Conservation (phyloP, 768 basidiomycete genomes). For the Phaeotremella fagi region DNA sequence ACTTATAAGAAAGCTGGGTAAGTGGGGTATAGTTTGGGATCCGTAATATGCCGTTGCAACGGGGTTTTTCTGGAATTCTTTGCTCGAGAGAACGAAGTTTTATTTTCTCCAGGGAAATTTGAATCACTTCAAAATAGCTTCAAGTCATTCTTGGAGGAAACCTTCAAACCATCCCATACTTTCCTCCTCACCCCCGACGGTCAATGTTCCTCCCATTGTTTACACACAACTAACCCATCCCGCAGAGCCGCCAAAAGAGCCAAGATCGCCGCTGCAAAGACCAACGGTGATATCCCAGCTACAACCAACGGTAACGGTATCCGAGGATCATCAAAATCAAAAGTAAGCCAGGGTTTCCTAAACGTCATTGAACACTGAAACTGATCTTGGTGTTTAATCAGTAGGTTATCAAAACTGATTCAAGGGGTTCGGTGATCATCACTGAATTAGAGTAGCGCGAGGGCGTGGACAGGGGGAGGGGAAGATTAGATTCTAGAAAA, state of each 20-base stretch:
- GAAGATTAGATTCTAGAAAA: too few relatives aligned
- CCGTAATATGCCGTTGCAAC: conserved; percentile 2
- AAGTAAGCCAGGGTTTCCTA: conserved; percentile 25
- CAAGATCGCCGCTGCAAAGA: conserved; percentile 23
- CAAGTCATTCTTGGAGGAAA: too few relatives aligned
- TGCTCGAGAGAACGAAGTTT: too few relatives aligned
- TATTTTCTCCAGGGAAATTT: too few relatives aligned
- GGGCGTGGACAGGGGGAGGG: too few relatives aligned
- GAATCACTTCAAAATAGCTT: too few relatives aligned
- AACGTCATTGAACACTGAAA: neutral
- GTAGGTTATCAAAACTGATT: conserved; percentile 31
- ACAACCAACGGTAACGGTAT: conserved; percentile 26
- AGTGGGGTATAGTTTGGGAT: neutral
- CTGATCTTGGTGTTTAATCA: conserved; percentile 1
- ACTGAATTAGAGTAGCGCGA: too few relatives aligned
- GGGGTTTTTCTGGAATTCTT: too few relatives aligned
- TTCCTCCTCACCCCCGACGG: too few relatives aligned
- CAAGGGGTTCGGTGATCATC: conserved; percentile 21
- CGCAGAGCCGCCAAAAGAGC: conserved; percentile 23
- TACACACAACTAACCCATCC: neutral
- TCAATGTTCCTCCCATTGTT: neutral
- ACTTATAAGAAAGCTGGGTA: conserved; percentile 45
- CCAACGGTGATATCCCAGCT: neutral
- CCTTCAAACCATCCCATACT: neutral
- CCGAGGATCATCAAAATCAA: conserved; percentile 39